phyloP scores from a whole-genome alignment of 2,329 filamentous ascomycete species.

The Alternaria metachromatica region DNA sequence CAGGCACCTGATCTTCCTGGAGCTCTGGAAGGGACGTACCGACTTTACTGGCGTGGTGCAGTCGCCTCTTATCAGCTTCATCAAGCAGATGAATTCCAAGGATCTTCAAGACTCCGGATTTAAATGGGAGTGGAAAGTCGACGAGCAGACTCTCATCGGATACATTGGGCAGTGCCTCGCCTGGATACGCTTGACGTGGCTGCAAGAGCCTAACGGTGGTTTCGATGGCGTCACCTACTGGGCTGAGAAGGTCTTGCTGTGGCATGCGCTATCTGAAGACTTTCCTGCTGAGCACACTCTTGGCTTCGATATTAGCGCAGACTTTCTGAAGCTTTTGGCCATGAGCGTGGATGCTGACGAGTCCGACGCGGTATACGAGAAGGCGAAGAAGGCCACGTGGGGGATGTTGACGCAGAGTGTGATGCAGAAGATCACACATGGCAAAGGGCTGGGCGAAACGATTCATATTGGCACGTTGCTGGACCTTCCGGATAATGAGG shows the following conservation, averaged over 20 bases:
- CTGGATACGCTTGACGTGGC: conserved; percentile 45
- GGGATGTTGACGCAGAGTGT: conserved; percentile 38
- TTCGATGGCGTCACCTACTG: conserved; percentile 43
- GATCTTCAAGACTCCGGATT: conserved; percentile 29
- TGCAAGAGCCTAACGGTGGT: conserved; percentile 40
- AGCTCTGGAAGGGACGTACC: conserved; percentile 30
- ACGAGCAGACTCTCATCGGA: conserved; percentile 41
- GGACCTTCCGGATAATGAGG: conserved; percentile 42
- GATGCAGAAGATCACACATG: conserved; percentile 50
- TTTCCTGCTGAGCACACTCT: conserved; percentile 33
- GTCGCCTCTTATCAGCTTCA: conserved; percentile 33
- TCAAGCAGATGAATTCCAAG: conserved; percentile 31
- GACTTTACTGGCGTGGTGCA: conserved; percentile 26
- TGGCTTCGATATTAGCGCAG: conserved; percentile 33
- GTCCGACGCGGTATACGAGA: conserved; percentile 34
- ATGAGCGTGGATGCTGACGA: conserved; percentile 31
- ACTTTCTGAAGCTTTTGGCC: conserved; percentile 33
- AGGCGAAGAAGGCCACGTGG: conserved; percentile 37
- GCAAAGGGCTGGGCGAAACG: conserved; percentile 33
- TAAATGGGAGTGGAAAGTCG: conserved; percentile 44
- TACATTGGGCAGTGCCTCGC: conserved; percentile 51
- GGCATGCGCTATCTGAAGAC: conserved; percentile 31
- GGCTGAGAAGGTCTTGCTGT: conserved; percentile 35
- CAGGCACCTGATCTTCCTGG: conserved; percentile 36
- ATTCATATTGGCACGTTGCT: conserved; percentile 37